These are phyloP conservation scores for Thermothielavioides terrestris DNA, from an alignment of 495 filamentous ascomycete species.

Conservation along the genomic window DNA sequence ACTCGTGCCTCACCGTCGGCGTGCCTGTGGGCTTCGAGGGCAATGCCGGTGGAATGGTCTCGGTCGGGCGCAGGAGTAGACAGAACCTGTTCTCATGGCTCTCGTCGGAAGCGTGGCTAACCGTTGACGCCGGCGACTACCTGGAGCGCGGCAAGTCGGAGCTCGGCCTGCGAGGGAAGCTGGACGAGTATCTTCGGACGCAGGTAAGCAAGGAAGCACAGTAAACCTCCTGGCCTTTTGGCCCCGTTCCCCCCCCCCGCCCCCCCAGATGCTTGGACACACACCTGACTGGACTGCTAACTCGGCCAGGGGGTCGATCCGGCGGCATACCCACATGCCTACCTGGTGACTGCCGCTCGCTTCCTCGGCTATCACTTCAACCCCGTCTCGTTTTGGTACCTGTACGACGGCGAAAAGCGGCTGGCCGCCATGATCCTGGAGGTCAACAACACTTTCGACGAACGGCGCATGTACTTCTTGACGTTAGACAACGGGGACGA, in stretches of 20 bases:
- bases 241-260: too few relatives aligned
- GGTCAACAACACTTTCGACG: slow-evolving; percentile 71
- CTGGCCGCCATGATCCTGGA: slow-evolving; percentile 63
- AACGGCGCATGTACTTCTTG: slow-evolving; percentile 57
- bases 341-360: slow-evolving; percentile 58
- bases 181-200: slow-evolving; percentile 47
- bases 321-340: slow-evolving; percentile 52
- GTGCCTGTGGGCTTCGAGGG: slow-evolving; percentile 56
- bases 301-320: slow-evolving; percentile 39
- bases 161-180: slow-evolving; percentile 47
- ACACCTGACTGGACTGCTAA: slow-evolving; percentile 7
- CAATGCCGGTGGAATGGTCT: slow-evolving; percentile 44
- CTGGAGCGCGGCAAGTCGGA: slow-evolving; percentile 41
- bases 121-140: slow-evolving; percentile 51
- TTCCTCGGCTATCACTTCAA: slow-evolving; percentile 68
- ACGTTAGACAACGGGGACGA: slow-evolving; percentile 5
- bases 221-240: too few relatives aligned
- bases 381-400: slow-evolving; percentile 73
- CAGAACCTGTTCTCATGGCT: slow-evolving; percentile 21
- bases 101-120: slow-evolving; percentile 43
- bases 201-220: too few relatives aligned
- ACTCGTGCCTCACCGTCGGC: slow-evolving; percentile 58
- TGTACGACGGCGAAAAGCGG: slow-evolving; percentile 52
- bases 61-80: slow-evolving; percentile 31
- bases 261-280: too few relatives aligned